Evolutionary conservation across 176 grass and related monocot species (phyloP), one percentile per base, ranked within the genome.

Genomic region (Cenchrus fungigraminus): DNA sequence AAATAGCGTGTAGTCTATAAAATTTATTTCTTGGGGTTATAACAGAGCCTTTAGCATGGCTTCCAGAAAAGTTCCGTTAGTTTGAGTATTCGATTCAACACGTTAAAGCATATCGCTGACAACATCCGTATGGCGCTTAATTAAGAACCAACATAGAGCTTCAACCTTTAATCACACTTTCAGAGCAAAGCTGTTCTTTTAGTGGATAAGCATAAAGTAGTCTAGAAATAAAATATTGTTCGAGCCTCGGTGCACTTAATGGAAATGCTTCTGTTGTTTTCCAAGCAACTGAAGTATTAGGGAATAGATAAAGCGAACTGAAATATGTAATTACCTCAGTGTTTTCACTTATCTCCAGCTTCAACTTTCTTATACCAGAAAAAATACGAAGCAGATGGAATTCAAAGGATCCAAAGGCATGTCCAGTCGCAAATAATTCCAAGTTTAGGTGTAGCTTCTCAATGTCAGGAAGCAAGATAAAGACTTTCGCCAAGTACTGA

Each of bases 311-410:
- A 15, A 77, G 20, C 7, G 11, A 61, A 45, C 1, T 9, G 8
- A 49, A 49, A 49, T 49, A 49, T 49, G 46, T 49, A 6, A 6
- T 9, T 61, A 77, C 75, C 56, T 77, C 12, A 46, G 8, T 25
- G 7, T 49, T 7, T 49, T 49, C 46, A 10, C 0, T 1, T 44
- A 61, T 61, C 6, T 9, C 0, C 37, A 61, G 37, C 12, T 25
- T 2, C 75, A 77, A 3, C 3, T 12, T 9, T 61, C 75, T 61
- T 61, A 46, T 46, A 8, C 56, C 3, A 9, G 75, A 25, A 28
- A 37, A 77, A 43, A 77, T 62, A n/a, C 42, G 62, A 62, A 78
- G 76, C 19, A 78, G 7, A 45, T 45, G 44, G 44, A 45, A 45
- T 45, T 6, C 44, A 45, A 5, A 45, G 4, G 44, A 8, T 45